phyloP scores from a whole-genome alignment of 1,284 basidiomycete species.

The Fomitopsis pinicola region DNA sequence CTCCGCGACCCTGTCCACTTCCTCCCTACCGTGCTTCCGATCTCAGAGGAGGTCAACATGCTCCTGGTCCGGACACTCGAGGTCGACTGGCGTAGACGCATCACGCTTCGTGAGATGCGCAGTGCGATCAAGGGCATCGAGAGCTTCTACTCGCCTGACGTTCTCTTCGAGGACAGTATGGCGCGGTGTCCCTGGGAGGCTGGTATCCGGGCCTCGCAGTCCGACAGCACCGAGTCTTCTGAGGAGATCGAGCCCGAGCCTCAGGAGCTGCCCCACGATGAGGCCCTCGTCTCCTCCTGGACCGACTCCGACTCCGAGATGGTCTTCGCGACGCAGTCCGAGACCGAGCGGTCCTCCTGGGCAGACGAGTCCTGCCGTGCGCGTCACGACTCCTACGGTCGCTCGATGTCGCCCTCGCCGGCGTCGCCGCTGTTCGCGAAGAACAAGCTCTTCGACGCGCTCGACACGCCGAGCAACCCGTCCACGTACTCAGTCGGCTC shows the following conservation, averaged over 20 bases:
- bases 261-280: slow-evolving; percentile 21
- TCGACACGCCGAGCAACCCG: slow-evolving; percentile 23
- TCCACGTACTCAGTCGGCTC: slow-evolving; percentile 28
- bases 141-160: slow-evolving; percentile 69
- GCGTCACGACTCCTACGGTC: slow-evolving; percentile 18
- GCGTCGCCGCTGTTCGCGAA: slow-evolving; percentile 20
- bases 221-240: slow-evolving; percentile 28
- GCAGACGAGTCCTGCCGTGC: slow-evolving; percentile 22
- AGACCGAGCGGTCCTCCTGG: slow-evolving; percentile 36
- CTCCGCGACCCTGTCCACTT: slow-evolving; percentile 60
- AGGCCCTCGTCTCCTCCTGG: slow-evolving; percentile 39
- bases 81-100: slow-evolving; percentile 67
- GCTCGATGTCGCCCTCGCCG: slow-evolving; percentile 24
- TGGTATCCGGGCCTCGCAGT: slow-evolving; percentile 56
- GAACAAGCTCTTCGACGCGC: slow-evolving; percentile 21
- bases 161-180: slow-evolving; percentile 79
- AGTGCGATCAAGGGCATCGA: slow-evolving; percentile 62
- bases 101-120: slow-evolving; percentile 69
- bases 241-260: slow-evolving; percentile 23
- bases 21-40: slow-evolving; percentile 71
- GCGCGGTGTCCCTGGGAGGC: slow-evolving; percentile 78
- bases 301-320: slow-evolving; percentile 66
- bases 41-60: slow-evolving; percentile 65
- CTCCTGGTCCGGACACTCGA: slow-evolving; percentile 70
- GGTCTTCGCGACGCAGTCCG: slow-evolving; percentile 46